phyloP scores from a whole-genome alignment of 768 basidiomycete species.

The Lyophyllum shimeji region DNA sequence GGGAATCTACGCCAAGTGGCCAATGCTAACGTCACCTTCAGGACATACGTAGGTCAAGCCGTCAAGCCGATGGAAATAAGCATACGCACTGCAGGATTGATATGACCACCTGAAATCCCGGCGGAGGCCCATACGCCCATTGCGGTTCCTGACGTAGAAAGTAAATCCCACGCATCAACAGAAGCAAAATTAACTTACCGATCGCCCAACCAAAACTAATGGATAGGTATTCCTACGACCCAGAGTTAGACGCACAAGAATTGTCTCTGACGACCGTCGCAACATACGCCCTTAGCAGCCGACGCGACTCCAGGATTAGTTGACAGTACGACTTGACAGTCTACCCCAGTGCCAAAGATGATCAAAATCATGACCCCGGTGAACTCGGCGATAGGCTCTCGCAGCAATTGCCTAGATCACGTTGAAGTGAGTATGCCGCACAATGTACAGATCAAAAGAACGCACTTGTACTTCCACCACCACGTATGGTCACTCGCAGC shows the following conservation, averaged over 20 bases:
- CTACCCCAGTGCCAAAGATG: conserved; percentile 49
- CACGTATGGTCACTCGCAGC: conserved; percentile 8
- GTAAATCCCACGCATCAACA: background rate
- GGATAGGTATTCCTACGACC: conserved; percentile 37
- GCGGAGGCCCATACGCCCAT: conserved; percentile 49
- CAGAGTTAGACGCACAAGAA: background rate
- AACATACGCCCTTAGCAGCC: conserved; percentile 45
- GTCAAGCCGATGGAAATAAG: background rate
- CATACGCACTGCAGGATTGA: conserved; percentile 34
- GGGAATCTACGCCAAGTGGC: conserved; percentile 69
- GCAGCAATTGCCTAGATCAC: conserved; percentile 25
- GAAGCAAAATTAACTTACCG: conserved; percentile 23
- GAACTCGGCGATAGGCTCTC: conserved; percentile 51
- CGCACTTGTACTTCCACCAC: conserved; percentile 31
- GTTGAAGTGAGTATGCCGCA: background rate
- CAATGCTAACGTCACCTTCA: conserved; percentile 58
- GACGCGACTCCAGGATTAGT: conserved; percentile 37
- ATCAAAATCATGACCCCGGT: conserved; percentile 52
- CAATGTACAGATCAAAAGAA: background rate
- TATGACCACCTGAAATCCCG: conserved; percentile 51
- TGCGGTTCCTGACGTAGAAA: conserved; percentile 31
- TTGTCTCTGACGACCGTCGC: background rate
- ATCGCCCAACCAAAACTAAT: conserved; percentile 45
- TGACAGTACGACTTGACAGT: conserved; percentile 51
- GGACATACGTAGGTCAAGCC: conserved; percentile 3